These are phyloP conservation scores for Russula abietina DNA, from an alignment of 768 basidiomycete species.

Conservation along the genomic window DNA sequence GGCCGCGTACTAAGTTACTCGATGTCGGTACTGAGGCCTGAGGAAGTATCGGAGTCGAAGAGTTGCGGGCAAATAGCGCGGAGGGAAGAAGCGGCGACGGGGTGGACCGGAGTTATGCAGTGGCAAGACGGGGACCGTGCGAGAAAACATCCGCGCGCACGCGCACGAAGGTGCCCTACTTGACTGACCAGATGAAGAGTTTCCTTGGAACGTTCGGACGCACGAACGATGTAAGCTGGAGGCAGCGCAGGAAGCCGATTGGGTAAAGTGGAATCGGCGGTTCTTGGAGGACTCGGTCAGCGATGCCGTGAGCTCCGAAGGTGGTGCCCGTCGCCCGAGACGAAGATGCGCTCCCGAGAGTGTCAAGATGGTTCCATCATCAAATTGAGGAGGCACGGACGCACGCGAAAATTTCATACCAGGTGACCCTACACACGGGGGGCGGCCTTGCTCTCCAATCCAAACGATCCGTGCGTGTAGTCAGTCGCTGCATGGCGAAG, in stretches of 20 bases:
- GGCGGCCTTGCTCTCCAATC: slow-evolving; percentile 67
- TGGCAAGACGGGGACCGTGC: neutral
- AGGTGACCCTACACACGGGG: slow-evolving; percentile 69
- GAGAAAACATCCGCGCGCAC: slow-evolving; percentile 2
- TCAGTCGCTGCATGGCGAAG: slow-evolving; percentile 51
- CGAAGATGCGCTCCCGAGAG: slow-evolving; percentile 33
- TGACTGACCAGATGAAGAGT: slow-evolving; percentile 74
- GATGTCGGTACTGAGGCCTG: slow-evolving; percentile 47
- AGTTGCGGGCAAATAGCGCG: slow-evolving; percentile 36
- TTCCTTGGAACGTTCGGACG: slow-evolving; percentile 68
- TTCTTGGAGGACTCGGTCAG: slow-evolving; percentile 73
- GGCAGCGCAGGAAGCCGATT: slow-evolving; percentile 53
- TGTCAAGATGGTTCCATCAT: slow-evolving; percentile 53
- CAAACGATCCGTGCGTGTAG: slow-evolving; percentile 59
- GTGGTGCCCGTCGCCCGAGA: slow-evolving; percentile 29
- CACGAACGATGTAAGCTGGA: slow-evolving; percentile 48
- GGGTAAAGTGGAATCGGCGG: slow-evolving; percentile 57
- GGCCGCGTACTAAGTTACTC: slow-evolving; percentile 66
- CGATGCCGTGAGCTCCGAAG: slow-evolving; percentile 42
- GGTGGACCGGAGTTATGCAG: slow-evolving; percentile 27
- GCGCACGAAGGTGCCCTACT: slow-evolving; percentile 36
- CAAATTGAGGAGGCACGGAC: slow-evolving; percentile 33
- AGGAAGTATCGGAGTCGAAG: slow-evolving; percentile 34
- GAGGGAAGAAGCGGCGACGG: slow-evolving; percentile 47
- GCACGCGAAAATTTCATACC: slow-evolving; percentile 40